These are phyloP conservation scores for Ogataea allantospora DNA, from an alignment of 805 yeast species.

Conservation along the genomic window DNA sequence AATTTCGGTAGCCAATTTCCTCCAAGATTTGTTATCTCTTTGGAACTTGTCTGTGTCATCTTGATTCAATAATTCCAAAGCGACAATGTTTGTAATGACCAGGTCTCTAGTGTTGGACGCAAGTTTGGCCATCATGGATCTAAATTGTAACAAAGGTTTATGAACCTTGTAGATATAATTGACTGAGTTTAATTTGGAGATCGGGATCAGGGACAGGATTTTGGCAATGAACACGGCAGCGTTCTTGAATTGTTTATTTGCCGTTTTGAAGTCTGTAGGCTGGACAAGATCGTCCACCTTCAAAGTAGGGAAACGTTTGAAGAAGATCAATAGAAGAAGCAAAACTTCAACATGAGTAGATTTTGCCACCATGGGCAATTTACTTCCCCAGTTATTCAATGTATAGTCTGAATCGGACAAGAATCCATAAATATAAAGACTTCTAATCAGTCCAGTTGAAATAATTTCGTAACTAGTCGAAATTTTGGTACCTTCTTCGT, in stretches of 20 bases:
- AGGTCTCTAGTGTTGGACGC: slow-evolving; percentile 50
- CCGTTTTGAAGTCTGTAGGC: slow-evolving; percentile 33
- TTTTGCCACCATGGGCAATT: slow-evolving; percentile 40
- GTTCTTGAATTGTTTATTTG: slow-evolving; percentile 38
- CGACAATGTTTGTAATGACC: slow-evolving; percentile 50
- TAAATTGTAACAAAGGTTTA: slow-evolving; percentile 59
- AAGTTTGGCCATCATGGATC: slow-evolving; percentile 60
- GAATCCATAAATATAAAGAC: slow-evolving; percentile 51
- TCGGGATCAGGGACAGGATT: slow-evolving; percentile 44
- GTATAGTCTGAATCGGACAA: slow-evolving; percentile 40
- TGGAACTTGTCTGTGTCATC: slow-evolving; percentile 52
- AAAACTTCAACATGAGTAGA: slow-evolving; percentile 38
- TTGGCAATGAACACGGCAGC: slow-evolving; percentile 46
- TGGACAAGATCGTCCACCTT: slow-evolving; percentile 42
- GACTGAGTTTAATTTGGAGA: slow-evolving; percentile 47
- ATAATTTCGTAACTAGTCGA: slow-evolving; percentile 51
- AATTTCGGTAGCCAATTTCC: slow-evolving; percentile 46
- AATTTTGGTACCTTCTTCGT: slow-evolving; percentile 34
- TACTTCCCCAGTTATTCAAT: slow-evolving; percentile 52
- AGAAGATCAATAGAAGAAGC: slow-evolving; percentile 47
- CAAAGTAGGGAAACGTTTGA: slow-evolving; percentile 36
- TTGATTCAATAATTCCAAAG: slow-evolving; percentile 48
- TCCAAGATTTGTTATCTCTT: slow-evolving; percentile 55
- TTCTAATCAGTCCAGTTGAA: slow-evolving; percentile 54
- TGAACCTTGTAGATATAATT: slow-evolving; percentile 72